These are phyloP conservation scores for Austropuccinia psidii DNA, from an alignment of 1,284 basidiomycete species.

Conservation along the genomic window DNA sequence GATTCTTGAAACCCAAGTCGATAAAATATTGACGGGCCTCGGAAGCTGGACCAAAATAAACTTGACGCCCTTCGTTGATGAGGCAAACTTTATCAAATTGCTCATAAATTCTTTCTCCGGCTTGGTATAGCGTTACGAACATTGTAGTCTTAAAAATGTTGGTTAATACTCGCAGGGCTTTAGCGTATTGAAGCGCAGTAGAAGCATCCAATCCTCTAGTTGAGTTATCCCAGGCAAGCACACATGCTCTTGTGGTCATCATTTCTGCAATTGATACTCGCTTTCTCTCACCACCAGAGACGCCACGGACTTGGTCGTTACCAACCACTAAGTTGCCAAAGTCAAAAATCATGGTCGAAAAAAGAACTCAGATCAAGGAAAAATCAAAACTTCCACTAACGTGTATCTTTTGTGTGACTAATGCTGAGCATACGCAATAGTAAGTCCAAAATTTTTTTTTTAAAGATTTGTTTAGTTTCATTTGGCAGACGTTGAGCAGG, in stretches of 20 bases:
- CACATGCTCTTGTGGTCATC: slow-evolving; percentile 51
- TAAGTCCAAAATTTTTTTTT: slow-evolving; percentile 53
- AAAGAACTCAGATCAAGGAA: not conserved
- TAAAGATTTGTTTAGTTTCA: slow-evolving; percentile 51
- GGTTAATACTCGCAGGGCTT: slow-evolving; percentile 54
- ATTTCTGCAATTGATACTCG: slow-evolving; percentile 59
- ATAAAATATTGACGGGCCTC: slow-evolving; percentile 72
- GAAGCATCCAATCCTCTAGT: slow-evolving; percentile 67
- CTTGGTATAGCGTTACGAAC: slow-evolving; percentile 53
- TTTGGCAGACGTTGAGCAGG: slow-evolving; percentile 54
- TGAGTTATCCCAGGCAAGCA: slow-evolving; percentile 50
- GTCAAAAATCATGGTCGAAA: slow-evolving; percentile 4
- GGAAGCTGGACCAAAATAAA: slow-evolving; percentile 67
- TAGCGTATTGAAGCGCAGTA: slow-evolving; percentile 57
- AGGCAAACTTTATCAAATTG: slow-evolving; percentile 60
- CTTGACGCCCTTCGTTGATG: slow-evolving; percentile 70
- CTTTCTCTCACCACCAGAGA: slow-evolving; percentile 57
- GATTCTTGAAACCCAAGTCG: slow-evolving; percentile 57
- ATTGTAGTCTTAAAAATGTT: slow-evolving; percentile 50
- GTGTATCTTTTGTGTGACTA: slow-evolving; percentile 29
- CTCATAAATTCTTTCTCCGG: slow-evolving; percentile 53
- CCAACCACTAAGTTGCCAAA: slow-evolving; percentile 49
- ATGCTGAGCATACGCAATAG: slow-evolving; percentile 54
- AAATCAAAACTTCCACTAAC: not conserved
- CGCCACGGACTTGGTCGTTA: slow-evolving; percentile 56